Conservation (phyloP, 768 basidiomycete species). For the Rhizopogon rudus region DNA sequence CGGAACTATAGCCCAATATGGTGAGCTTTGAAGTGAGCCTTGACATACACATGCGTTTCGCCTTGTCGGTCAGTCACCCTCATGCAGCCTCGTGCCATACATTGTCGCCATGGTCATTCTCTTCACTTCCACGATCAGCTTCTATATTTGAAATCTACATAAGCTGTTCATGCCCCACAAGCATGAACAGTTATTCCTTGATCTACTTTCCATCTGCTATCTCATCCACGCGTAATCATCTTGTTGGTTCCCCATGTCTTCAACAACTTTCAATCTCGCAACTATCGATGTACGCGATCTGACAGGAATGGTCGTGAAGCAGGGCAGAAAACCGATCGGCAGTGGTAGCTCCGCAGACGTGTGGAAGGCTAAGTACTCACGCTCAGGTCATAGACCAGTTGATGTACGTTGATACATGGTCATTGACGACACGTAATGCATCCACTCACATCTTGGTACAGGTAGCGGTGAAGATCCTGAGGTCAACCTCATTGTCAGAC, state of each 20-base stretch:
- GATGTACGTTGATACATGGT: background rate
- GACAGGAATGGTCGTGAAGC: background rate
- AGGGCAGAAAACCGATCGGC: background rate
- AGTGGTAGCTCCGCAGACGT: background rate
- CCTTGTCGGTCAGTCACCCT: too few species aligned
- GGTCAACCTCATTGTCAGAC: background rate
- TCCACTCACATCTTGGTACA: background rate
- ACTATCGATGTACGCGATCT: background rate
- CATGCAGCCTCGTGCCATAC: background rate
- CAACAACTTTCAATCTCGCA: background rate
- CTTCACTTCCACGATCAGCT: too few species aligned
- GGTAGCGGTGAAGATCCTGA: background rate
- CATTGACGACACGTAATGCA: background rate
- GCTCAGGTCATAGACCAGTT: too few species aligned
- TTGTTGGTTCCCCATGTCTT: background rate
- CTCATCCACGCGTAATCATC: background rate
- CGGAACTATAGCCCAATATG: background rate
- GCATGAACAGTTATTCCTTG: background rate
- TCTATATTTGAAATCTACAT: background rate
- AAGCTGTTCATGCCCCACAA: background rate
- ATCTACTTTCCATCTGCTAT: background rate
- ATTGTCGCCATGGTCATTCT: background rate
- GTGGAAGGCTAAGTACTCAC: background rate
- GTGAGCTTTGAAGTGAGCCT: background rate
- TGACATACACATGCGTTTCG: background rate